A percentile compares a stretch with the other conserved stretches of the same genome.
phyloP scores from a whole-genome alignment of 345 rosid genomes.

The Mangifera indica region DNA sequence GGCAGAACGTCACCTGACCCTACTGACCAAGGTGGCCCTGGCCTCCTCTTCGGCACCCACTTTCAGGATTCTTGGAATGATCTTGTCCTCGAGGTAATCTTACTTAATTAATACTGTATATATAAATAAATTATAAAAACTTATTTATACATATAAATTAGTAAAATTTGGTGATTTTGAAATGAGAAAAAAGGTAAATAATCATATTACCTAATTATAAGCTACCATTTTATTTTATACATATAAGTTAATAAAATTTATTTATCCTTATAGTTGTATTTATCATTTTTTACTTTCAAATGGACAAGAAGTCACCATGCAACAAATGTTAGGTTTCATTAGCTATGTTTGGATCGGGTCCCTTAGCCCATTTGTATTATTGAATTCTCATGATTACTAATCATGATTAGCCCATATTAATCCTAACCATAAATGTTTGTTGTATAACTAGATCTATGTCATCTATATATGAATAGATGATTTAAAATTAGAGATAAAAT shows the following conservation, averaged over 20 bases:
- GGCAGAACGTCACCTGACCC: slow-evolving; percentile 88
- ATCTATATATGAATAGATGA: slow-evolving; percentile 4
- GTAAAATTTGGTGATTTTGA: too few species aligned
- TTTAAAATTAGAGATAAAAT: too few species aligned
- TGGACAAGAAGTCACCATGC: slow-evolving; percentile 32
- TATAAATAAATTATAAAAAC: too few species aligned
- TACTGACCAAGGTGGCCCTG: slow-evolving; percentile 94
- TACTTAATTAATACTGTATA: not conserved
- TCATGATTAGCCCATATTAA: slow-evolving; percentile 27
- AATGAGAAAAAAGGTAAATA: too few species aligned
- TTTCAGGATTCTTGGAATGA: slow-evolving; percentile 98
- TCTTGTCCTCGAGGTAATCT: slow-evolving; percentile 84
- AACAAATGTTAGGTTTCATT: slow-evolving; percentile 26
- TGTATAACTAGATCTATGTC: slow-evolving; percentile 20
- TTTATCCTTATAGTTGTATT: too few species aligned
- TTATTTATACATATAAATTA: too few species aligned
- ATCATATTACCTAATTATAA: too few species aligned
- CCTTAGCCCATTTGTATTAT: slow-evolving; percentile 13
- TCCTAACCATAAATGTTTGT: slow-evolving; percentile 30
- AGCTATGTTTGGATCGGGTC: slow-evolving; percentile 26
- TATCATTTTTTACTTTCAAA: slow-evolving; percentile 42
- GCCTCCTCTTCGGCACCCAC: slow-evolving; percentile 93
- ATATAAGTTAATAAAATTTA: too few species aligned
- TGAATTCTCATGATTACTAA: slow-evolving; percentile 34
- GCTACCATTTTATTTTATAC: not conserved